Base-by-base conservation (phyloP, 1,284 basidiomycete genomes). In the Ceratobasidium papillatum region DNA sequence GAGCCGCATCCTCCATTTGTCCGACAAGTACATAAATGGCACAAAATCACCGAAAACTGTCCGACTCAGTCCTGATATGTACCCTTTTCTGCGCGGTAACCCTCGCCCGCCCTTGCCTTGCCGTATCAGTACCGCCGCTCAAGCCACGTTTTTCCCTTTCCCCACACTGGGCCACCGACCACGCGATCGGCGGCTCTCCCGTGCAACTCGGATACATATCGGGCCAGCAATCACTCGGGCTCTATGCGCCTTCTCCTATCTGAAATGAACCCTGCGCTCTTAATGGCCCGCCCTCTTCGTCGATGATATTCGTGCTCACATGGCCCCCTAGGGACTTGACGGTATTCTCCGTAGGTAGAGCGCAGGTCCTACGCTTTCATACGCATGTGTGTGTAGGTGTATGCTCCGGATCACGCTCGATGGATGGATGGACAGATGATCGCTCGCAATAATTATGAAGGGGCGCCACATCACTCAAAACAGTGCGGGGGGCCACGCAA, bases 201-300 rank as follows among this genome's bases (percentile, higher is more conserved):
- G 34, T 36, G 25, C 1, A 32, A 22, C n/a, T 62, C 59, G 65
- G 65, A 27, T 12, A 56, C 49, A 68, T 68, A 68, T 68, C 65
- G 65, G 65, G 65, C 17, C 36, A 27, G 38, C 58, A 36, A 49
- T 61, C 58, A 41, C 27, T 38, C 59, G 8, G n/a, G n/a, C 25
- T 56, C 30, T 47, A 52, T n/a, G 43, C 47, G 11, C 63, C 41
- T 43, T 34, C 63, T 52, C 47, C 62, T 51, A 65, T 65, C 43
- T 47, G 9, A 11, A 19, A 12, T 30, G 56, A 58, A 58, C 56
- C 56, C 34, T 7, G 56, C 12, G 7, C 30, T 32, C 12, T 19
- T 58, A 22, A 32, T 32, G 22, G 8, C 52, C n/a, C 3, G 52
- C 52, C 30, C 52, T 27, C 22, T 27, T 54, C 52, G 8, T 30